A percentile compares a stretch with the other conserved stretches of the same genome.
These are phyloP conservation scores for Candida gorgasii DNA, from an alignment of 805 yeast genomes.

Conservation along the genomic window DNA sequence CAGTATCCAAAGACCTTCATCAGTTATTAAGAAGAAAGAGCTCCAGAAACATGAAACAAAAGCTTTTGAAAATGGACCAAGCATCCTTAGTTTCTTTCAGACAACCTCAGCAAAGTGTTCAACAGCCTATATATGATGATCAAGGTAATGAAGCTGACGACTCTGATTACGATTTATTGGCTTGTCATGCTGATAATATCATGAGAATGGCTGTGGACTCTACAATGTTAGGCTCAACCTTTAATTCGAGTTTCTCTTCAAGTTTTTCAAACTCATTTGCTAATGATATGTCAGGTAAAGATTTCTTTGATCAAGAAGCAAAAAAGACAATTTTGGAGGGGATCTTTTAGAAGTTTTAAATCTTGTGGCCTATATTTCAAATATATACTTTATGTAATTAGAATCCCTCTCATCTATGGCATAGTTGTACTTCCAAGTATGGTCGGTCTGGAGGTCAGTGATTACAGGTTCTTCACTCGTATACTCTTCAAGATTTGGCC, in stretches of 20 bases:
- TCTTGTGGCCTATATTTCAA: slow-evolving; percentile 1
- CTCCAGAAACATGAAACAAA: slow-evolving; percentile 15
- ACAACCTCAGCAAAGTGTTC: neutral
- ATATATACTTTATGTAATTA: slow-evolving; percentile 19
- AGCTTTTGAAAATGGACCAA: slow-evolving; percentile 17
- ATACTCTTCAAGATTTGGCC: neutral
- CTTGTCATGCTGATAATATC: slow-evolving; percentile 48
- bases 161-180: slow-evolving; percentile 38
- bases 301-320: slow-evolving; percentile 19
- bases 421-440: slow-evolving; percentile 21
- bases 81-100: slow-evolving; percentile 13
- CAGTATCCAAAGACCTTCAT: slow-evolving; percentile 21
- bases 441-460: neutral
- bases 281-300: slow-evolving; percentile 29
- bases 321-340: slow-evolving; percentile 18
- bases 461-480: slow-evolving; percentile 15
- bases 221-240: slow-evolving; percentile 45
- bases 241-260: slow-evolving; percentile 37
- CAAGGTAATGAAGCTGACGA: slow-evolving; percentile 17
- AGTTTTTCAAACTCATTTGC: slow-evolving; percentile 31
- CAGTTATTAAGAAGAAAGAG: slow-evolving; percentile 17
- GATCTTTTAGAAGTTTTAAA: slow-evolving; percentile 12
- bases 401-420: slow-evolving; percentile 28
- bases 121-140: slow-evolving; percentile 9
- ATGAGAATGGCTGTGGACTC: slow-evolving; percentile 50